Base-by-base conservation (phyloP, 2,329 filamentous ascomycete genomes). In the Monilinia polystroma region DNA sequence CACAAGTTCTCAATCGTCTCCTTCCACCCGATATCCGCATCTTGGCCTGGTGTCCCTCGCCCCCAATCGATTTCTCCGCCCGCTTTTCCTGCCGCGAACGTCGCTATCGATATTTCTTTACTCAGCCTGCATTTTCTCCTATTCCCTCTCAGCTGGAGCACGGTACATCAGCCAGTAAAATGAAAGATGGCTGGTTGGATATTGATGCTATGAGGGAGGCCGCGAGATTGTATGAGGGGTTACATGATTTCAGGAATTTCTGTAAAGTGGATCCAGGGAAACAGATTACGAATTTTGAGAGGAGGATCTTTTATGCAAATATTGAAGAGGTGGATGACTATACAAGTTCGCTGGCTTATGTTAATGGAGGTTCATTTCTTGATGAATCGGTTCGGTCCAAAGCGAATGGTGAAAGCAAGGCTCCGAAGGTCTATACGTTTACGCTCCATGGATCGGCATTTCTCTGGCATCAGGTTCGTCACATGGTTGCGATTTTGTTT, bases 71-170 rank as follows among this genome's bases (percentile, higher is more conserved):
- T 69, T 99, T 99, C 78, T 93, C 91, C 45, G 95, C 95, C 5
- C 88, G 95, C 52, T 97, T 97, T 83, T 93, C 91, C 64, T 99
- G 95, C 79, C 87, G 90, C 69, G 93, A 97, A 79, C 85, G 95
- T 29, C 89, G 91, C 71, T 99, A 99, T 80, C 88, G 92, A 67
- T 99, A 99, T 79, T 98, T 97, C 82, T 99, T 99, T 81, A 98
- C 95, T 0, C 92, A 97, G 76, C 95, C 95, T 0, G 91, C 90
- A 1, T 97, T 92, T 75, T 81, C 87, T 2, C 92, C 92, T 0
- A 82, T 85, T 5, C 87, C 89, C 0, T 80, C 82, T 1, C 75
- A 82, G 26, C 69, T 84, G 49, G 85, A 84, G 6, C 79, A 58
- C 14, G 47, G 69, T 66, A 35, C 67, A 69, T 71, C 72, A 70